phyloP scores from a whole-genome alignment of 352 stramenopile species.

The Phytopythium boreale region DNA sequence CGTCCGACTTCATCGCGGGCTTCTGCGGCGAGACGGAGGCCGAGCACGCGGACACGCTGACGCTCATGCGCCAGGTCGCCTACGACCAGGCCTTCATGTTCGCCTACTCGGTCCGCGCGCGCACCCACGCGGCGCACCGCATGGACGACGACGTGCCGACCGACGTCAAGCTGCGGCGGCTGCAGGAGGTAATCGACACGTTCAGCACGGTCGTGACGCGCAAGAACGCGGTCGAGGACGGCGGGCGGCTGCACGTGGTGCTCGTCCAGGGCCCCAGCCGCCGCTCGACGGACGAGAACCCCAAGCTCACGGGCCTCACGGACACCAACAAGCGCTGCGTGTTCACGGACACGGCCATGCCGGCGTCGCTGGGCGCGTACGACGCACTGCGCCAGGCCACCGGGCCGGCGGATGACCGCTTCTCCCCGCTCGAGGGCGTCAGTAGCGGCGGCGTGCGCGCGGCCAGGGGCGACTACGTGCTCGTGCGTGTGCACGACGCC shows the following conservation, averaged over 20 bases:
- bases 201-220: slow-evolving; percentile 90
- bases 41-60: slow-evolving; percentile 95
- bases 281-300: slow-evolving; percentile 64
- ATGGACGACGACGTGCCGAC: slow-evolving; percentile 95
- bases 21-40: slow-evolving; percentile 99
- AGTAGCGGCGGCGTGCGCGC: slow-evolving; percentile 38
- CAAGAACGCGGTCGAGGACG: slow-evolving; percentile 91
- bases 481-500: slow-evolving; percentile 77
- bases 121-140: slow-evolving; percentile 93
- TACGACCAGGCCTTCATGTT: slow-evolving; percentile 99
- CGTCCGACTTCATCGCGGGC: slow-evolving; percentile 97
- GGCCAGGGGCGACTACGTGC: slow-evolving; percentile 75
- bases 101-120: slow-evolving; percentile 95
- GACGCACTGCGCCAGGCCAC: background rate
- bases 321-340: slow-evolving; percentile 90
- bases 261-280: slow-evolving; percentile 94
- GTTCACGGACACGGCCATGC: slow-evolving; percentile 63
- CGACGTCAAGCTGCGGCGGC: slow-evolving; percentile 93
- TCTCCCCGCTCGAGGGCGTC: slow-evolving; percentile 42
- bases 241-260: slow-evolving; percentile 92
- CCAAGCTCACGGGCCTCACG: slow-evolving; percentile 82
- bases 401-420: slow-evolving; percentile 7
- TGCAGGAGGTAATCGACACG: slow-evolving; percentile 96
- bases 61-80: slow-evolving; percentile 72
- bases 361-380: slow-evolving; percentile 47